Conservation (phyloP, 345 rosid species). For the Kandelia obovata region DNA sequence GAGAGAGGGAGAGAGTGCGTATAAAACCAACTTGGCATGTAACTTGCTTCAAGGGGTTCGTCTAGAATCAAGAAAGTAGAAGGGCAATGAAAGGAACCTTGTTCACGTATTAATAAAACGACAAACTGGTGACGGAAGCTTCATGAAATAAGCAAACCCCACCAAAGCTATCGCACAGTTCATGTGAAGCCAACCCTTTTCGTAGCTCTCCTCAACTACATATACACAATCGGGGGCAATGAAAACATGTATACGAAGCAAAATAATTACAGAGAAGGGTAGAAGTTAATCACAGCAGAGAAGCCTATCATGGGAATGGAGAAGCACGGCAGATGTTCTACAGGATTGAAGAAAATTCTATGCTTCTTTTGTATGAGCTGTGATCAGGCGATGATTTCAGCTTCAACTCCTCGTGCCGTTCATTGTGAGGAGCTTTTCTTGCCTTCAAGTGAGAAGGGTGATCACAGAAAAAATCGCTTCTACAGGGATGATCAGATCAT, state of each 20-base stretch:
- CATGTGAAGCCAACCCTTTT: conserved; percentile 9
- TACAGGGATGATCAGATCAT: conserved; percentile 3
- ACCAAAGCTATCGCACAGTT: not conserved
- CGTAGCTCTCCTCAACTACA: not conserved
- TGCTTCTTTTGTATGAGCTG: conserved; percentile 1
- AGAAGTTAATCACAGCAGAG: not conserved
- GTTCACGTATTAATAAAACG: not conserved
- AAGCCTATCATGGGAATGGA: conserved; percentile 7
- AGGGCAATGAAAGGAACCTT: not conserved
- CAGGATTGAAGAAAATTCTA: conserved; percentile 19
- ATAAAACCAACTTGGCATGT: too few relatives aligned
- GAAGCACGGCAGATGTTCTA: conserved; percentile 8
- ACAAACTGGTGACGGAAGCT: not conserved
- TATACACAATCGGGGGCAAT: too few relatives aligned
- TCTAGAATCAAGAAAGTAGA: not conserved
- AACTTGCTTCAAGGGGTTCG: too few relatives aligned
- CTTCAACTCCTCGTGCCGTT: conserved; percentile 19
- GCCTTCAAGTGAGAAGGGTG: conserved; percentile 11
- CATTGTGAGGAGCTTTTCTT: conserved; percentile 34
- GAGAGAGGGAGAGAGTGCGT: too few relatives aligned
- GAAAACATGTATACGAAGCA: too few relatives aligned
- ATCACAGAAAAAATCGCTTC: not conserved
- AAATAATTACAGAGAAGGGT: not conserved
- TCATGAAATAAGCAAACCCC: conserved; percentile 5
- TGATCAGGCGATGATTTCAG: not conserved